Base-by-base conservation (phyloP, 139 green algal genomes). In the Tetratostichococcus sp. region DNA sequence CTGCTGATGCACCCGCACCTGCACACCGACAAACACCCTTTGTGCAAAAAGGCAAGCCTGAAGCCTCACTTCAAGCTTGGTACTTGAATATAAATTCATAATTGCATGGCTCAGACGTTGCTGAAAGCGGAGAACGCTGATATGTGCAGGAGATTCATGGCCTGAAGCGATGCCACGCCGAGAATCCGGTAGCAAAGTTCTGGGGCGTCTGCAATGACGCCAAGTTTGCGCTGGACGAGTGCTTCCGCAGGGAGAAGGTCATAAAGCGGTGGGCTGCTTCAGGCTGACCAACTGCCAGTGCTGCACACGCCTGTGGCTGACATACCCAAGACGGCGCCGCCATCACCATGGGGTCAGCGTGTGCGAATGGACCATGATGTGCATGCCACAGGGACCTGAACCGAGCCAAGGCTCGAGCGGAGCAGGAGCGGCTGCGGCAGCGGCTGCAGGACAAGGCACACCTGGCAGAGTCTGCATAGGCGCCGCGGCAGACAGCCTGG, bases 61-160 rank as follows among this genome's bases (percentile, higher is more conserved):
- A 30, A 72, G 2, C n/a, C n/a, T n/a, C n/a, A n/a, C n/a, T n/a
- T n/a, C n/a, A n/a, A n/a, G n/a, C n/a, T n/a, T n/a, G n/a, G n/a
- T n/a, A n/a, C n/a, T n/a, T n/a, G n/a, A n/a, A n/a, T n/a, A n/a
- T n/a, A n/a, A n/a, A n/a, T n/a, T n/a, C n/a, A n/a, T n/a, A n/a
- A n/a, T n/a, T n/a, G n/a, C n/a, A n/a, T n/a, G n/a, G n/a, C n/a
- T n/a, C n/a, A n/a, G n/a, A n/a, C n/a, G n/a, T n/a, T n/a, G n/a
- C n/a, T n/a, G n/a, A n/a, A n/a, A n/a, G n/a, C n/a, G n/a, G n/a
- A n/a, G n/a, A n/a, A n/a, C n/a, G n/a, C n/a, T n/a, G n/a, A n/a
- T n/a, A n/a, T n/a, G n/a, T n/a, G n/a, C n/a, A 95, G 90, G 78
- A 86, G 70, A 95, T 95, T 73, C 82, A 88, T 35, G 89, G 80